Percentiles rank a stretch among this genome's conserved stretches.
phyloP scores from a whole-genome alignment of 2,329 filamentous ascomycete species.

The Epichloe hybrida region DNA sequence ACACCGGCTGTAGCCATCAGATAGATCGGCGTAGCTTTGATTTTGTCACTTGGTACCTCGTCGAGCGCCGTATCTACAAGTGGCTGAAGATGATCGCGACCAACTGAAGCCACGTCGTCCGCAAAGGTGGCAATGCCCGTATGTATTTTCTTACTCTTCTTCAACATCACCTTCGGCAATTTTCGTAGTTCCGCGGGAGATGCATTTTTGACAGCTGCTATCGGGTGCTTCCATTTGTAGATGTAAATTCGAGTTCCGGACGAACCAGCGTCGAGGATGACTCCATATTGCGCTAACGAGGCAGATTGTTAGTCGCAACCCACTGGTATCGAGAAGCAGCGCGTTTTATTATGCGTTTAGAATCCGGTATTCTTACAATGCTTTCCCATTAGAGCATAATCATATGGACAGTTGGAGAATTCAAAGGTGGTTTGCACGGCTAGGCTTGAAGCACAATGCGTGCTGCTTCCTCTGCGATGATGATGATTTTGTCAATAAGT shows the following conservation, averaged over 20 bases:
- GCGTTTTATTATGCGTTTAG: not conserved
- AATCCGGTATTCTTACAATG: conserved; percentile 12
- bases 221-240: conserved; percentile 80
- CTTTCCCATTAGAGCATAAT: conserved; percentile 14
- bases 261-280: conserved; percentile 94
- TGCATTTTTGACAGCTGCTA: conserved; percentile 44
- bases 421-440: not conserved
- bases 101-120: conserved; percentile 60
- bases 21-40: conserved; percentile 80
- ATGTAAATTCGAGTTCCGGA: conserved; percentile 92
- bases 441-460: not conserved
- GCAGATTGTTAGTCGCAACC: not conserved
- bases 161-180: conserved; percentile 69
- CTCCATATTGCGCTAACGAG: conserved; percentile 57
- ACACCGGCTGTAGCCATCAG: conserved; percentile 93
- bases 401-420: not conserved
- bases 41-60: conserved; percentile 61
- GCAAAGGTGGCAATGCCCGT: conserved; percentile 89
- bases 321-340: not conserved
- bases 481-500: not conserved
- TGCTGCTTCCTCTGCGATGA: not conserved
- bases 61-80: conserved; percentile 72
- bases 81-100: conserved; percentile 64
- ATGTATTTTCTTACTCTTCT: conserved; percentile 85
- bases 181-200: conserved; percentile 34